Conservation (phyloP, 2,329 filamentous ascomycete genomes). For the Calonectria ilicicola region DNA sequence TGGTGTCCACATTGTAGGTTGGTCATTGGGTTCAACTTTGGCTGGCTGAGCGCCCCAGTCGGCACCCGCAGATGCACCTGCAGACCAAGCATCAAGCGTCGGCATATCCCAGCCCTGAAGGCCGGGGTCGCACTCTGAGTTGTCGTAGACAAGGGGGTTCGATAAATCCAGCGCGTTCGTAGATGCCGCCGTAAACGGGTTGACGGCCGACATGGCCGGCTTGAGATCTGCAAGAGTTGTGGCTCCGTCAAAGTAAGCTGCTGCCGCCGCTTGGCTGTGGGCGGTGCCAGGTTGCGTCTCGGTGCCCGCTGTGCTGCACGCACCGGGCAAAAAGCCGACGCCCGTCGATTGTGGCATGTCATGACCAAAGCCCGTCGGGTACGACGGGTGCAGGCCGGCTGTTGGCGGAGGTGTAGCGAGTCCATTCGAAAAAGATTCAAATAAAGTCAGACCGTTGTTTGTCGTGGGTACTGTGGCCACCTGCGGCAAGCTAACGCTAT, state of each 20-base stretch:
- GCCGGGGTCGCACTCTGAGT: constrained; percentile 44
- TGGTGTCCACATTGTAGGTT: constrained; percentile 51
- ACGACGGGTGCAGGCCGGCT: constrained; percentile 61
- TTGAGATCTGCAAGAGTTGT: constrained; percentile 49
- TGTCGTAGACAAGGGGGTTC: constrained; percentile 50
- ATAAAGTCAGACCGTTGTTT: constrained; percentile 52
- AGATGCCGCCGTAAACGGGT: constrained; percentile 45
- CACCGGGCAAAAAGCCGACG: constrained; percentile 47
- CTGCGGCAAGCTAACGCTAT: constrained; percentile 47
- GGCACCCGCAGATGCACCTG: constrained; percentile 40
- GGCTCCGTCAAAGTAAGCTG: constrained; percentile 49
- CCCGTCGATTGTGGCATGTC: constrained; percentile 44
- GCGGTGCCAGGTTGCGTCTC: constrained; percentile 39
- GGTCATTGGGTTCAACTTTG: constrained; percentile 48
- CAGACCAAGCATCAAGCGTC: constrained; percentile 50
- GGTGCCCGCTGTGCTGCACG: constrained; percentile 42
- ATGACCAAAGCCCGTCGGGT: constrained; percentile 59
- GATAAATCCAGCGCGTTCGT: constrained; percentile 48
- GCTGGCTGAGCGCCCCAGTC: constrained; percentile 47
- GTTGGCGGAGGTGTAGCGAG: constrained; percentile 69
- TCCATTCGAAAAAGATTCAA: constrained; percentile 64
- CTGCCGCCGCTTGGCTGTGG: constrained; percentile 31
- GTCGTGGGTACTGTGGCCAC: constrained; percentile 49
- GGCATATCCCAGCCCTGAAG: constrained; percentile 55
- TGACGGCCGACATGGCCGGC: constrained; percentile 45